Evolutionary conservation across 768 basidiomycete species (phyloP).

Genomic region (Leccinum boreale): DNA sequence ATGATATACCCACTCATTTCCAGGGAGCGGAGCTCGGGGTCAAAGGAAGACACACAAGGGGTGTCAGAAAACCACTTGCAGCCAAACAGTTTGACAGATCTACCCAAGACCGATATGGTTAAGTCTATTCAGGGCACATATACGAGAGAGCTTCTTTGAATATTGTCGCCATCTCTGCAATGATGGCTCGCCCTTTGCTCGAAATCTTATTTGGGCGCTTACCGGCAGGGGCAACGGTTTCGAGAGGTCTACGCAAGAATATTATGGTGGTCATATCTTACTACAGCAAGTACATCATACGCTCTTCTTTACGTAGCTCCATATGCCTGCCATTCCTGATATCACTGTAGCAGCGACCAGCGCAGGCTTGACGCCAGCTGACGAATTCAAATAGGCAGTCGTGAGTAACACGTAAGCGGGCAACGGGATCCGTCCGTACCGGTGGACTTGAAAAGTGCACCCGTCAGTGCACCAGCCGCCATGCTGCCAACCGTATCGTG

Average conservation of each 20-base stretch:
- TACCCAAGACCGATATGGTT: conserved; percentile 33
- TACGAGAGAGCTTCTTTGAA: conserved; percentile 30
- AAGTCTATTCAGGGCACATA: conserved; percentile 28
- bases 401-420: conserved; percentile 37
- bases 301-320: conserved; percentile 92
- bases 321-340: conserved; percentile 85
- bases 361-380: conserved; percentile 91
- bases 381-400: conserved; percentile 32
- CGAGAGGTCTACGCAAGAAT: conserved; percentile 38
- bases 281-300: conserved; percentile 58
- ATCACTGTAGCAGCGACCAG: conserved; percentile 86
- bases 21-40: conserved; percentile 40
- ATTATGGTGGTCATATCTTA: conserved; percentile 41
- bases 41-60: conserved; percentile 37
- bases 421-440: conserved; percentile 54
- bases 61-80: conserved; percentile 32
- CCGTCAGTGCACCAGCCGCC: conserved; percentile 87
- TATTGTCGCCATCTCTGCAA: conserved; percentile 22
- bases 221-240: conserved; percentile 12
- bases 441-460: conserved; percentile 89
- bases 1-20: conserved; percentile 39
- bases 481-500: conserved; percentile 92
- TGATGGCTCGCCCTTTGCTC: conserved; percentile 15
- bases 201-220: conserved; percentile 30
- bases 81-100: conserved; percentile 35